Percentiles rank a stretch among this genome's conserved stretches.
Conservation (phyloP, 768 basidiomycete species). For the Trametes maxima region DNA sequence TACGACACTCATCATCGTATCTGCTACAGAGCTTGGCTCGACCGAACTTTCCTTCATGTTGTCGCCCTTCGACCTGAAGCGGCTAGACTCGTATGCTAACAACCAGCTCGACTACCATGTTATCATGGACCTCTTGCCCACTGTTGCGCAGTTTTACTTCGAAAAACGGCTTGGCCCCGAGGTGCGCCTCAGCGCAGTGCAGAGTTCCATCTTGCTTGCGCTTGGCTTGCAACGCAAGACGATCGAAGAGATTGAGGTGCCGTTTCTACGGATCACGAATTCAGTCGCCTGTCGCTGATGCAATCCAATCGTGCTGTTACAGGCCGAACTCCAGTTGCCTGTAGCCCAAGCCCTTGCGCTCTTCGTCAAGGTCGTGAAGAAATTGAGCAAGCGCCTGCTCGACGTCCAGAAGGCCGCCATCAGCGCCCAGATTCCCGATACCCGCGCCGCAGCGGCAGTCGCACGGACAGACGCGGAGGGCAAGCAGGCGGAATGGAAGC, state of each 20-base stretch:
- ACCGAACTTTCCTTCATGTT: slow-evolving; percentile 64
- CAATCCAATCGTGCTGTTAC: background rate
- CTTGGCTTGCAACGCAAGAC: slow-evolving; percentile 88
- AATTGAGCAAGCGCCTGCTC: slow-evolving; percentile 73
- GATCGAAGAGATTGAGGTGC: slow-evolving; percentile 87
- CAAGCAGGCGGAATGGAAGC: slow-evolving; percentile 23
- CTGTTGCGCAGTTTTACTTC: slow-evolving; percentile 82
- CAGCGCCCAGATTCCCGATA: slow-evolving; percentile 59
- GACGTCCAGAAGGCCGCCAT: slow-evolving; percentile 83
- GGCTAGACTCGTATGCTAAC: slow-evolving; percentile 93
- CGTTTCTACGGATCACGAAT: slow-evolving; percentile 21
- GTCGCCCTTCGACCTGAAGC: slow-evolving; percentile 94
- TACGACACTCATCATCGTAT: slow-evolving; percentile 15
- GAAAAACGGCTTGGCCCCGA: slow-evolving; percentile 68
- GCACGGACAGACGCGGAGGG: slow-evolving; percentile 18
- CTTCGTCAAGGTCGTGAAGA: slow-evolving; percentile 88
- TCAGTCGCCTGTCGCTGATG: background rate
- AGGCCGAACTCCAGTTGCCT: slow-evolving; percentile 81
- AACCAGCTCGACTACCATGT: slow-evolving; percentile 97
- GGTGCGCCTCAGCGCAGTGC: slow-evolving; percentile 78
- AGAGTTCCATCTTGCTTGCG: slow-evolving; percentile 88
- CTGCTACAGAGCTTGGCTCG: slow-evolving; percentile 44
- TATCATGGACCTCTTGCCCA: slow-evolving; percentile 88
- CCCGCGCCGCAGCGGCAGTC: slow-evolving; percentile 33
- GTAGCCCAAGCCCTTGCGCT: slow-evolving; percentile 88